Evolutionary conservation across 345 rosid species (phyloP).

Genomic region (Sapria himalayana): DNA sequence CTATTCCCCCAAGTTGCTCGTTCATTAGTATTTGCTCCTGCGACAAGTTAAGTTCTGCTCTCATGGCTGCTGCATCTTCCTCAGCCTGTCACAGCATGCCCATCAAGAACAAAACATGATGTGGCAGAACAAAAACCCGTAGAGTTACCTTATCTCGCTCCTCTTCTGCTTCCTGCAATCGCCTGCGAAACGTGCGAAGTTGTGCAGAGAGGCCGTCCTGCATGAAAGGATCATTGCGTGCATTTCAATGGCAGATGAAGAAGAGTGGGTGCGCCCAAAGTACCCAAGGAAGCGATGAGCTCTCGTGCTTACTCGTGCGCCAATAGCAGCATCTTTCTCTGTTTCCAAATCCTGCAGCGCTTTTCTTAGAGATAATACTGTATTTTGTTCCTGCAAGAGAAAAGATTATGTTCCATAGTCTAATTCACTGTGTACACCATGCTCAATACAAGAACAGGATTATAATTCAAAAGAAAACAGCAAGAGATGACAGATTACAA

Average conservation of each 20-base stretch:
- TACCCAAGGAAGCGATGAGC: not conserved
- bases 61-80: conserved; percentile 91
- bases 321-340: conserved; percentile 99
- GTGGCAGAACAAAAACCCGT: conserved; percentile 6
- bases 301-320: conserved; percentile 35
- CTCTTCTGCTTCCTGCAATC: conserved; percentile 78
- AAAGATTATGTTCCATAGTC: not conserved
- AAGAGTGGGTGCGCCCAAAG: conserved; percentile 7
- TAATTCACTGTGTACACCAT: not conserved
- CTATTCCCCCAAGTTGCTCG: conserved; percentile 27
- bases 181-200: conserved; percentile 68
- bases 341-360: conserved; percentile 89
- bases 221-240: conserved; percentile 14
- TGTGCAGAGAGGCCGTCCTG: conserved; percentile 94
- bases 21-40: conserved; percentile 58
- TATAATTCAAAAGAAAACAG: not conserved
- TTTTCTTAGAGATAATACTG: conserved; percentile 82
- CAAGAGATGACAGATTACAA: not conserved
- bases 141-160: conserved; percentile 60
- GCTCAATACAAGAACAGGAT: not conserved
- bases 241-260: conserved; percentile 8
- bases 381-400: conserved; percentile 44
- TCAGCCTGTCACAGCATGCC: conserved; percentile 43
- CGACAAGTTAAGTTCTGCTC: conserved; percentile 72
- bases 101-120: conserved; percentile 5